phyloP scores from a whole-genome alignment of 345 rosid genomes.

The Bruguiera parviflora region DNA sequence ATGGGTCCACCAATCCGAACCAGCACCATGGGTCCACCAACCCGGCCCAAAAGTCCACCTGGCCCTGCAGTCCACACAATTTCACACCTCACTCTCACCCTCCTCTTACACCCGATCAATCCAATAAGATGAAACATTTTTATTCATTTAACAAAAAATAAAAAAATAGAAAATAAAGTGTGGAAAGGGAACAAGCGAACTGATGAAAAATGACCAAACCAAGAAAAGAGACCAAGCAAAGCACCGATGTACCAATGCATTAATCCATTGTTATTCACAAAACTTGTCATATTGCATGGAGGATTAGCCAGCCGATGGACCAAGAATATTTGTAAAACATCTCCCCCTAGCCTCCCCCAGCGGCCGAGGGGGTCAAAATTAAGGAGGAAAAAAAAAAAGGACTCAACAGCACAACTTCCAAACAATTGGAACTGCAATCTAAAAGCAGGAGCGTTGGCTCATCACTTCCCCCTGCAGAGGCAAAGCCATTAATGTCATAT shows the following conservation, averaged over 20 bases:
- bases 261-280: no score
- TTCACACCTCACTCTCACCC: background rate
- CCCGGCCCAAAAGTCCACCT: background rate
- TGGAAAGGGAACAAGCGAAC: no score
- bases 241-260: background rate
- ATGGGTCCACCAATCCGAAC: constrained; percentile 11
- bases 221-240: background rate
- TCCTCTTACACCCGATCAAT: constrained; percentile 4
- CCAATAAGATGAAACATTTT: no score
- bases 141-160: no score
- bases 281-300: no score
- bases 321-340: no score
- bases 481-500: background rate
- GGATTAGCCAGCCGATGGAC: no score
- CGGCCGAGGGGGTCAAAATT: no score
- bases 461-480: constrained; percentile 54
- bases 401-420: background rate
- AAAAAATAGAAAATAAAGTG: no score
- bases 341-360: no score
- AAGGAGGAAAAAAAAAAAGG: no score
- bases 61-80: background rate
- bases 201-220: background rate
- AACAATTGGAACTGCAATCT: background rate
- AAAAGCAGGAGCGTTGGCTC: background rate
- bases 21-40: constrained; percentile 14